Percentiles rank a stretch among this genome's conserved stretches.
Conservation (phyloP, 768 basidiomycete species). For the Boletus vermiculosoides region DNA sequence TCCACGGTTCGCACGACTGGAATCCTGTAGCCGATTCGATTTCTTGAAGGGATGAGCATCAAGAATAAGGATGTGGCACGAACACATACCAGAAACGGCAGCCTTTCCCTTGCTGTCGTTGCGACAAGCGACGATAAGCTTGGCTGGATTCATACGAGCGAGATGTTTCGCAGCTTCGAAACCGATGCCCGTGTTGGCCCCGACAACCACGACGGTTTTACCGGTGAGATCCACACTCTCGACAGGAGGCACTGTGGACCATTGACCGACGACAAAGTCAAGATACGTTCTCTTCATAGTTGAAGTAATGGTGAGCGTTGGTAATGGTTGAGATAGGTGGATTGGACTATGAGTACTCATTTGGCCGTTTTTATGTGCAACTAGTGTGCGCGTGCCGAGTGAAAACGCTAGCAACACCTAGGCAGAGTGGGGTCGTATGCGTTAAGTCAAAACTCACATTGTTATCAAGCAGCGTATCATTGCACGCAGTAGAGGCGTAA, state of each 20-base stretch:
- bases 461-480: too few species aligned
- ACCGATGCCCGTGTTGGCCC: slow-evolving; percentile 35
- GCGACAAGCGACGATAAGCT: slow-evolving; percentile 30
- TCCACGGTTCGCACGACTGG: slow-evolving; percentile 17
- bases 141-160: slow-evolving; percentile 30
- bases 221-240: slow-evolving; percentile 27
- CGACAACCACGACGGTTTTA: slow-evolving; percentile 32
- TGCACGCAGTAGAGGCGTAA: too few species aligned
- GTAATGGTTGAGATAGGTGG: neutral
- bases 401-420: too few species aligned
- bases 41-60: slow-evolving; percentile 9
- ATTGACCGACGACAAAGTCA: slow-evolving; percentile 15
- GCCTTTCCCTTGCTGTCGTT: slow-evolving; percentile 24
- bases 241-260: slow-evolving; percentile 14
- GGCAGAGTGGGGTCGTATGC: too few species aligned
- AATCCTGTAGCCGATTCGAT: slow-evolving; percentile 28
- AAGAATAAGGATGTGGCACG: accelerated
- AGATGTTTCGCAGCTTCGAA: slow-evolving; percentile 34
- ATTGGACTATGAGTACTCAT: too few species aligned
- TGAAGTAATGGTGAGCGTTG: neutral
- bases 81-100: slow-evolving; percentile 22
- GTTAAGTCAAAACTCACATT: too few species aligned
- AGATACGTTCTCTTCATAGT: slow-evolving; percentile 13
- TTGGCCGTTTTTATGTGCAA: too few species aligned
- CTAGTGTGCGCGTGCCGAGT: neutral